Conservation (phyloP, 495 filamentous ascomycete genomes). For the Penicillium arizonense region DNA sequence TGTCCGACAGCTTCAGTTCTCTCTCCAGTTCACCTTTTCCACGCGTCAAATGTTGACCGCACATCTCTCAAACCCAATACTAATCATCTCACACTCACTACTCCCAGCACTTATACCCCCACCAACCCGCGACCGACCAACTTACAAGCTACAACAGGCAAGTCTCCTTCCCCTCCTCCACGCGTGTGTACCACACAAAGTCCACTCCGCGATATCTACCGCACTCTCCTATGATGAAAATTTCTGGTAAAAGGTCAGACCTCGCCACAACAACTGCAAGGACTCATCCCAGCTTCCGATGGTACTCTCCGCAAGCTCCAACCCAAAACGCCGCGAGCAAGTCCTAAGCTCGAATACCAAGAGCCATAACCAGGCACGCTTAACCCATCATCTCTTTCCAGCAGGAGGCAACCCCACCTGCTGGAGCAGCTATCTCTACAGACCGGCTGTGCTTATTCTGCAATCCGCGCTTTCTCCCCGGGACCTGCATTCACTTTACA, state of each 20-base stretch:
- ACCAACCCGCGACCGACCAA: background rate
- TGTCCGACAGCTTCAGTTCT: background rate
- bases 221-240: slow-evolving; percentile 53
- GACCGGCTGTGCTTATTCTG: background rate
- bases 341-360: slow-evolving; percentile 1
- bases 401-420: background rate
- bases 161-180: background rate
- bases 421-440: background rate
- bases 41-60: slow-evolving; percentile 1
- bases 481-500: background rate
- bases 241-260: slow-evolving; percentile 66
- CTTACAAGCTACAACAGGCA: background rate
- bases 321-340: background rate
- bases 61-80: background rate
- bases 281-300: slow-evolving; percentile 17
- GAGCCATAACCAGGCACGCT: background rate
- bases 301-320: slow-evolving; percentile 19
- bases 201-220: slow-evolving; percentile 3
- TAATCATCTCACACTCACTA: background rate
- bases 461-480: background rate
- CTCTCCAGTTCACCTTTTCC: background rate
- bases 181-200: background rate
- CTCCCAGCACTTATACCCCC: no score
- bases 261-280: slow-evolving; percentile 17
- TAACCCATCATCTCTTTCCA: background rate